phyloP scores from a whole-genome alignment of 257 asterid species.

The Rauvolfia tetraphylla region DNA sequence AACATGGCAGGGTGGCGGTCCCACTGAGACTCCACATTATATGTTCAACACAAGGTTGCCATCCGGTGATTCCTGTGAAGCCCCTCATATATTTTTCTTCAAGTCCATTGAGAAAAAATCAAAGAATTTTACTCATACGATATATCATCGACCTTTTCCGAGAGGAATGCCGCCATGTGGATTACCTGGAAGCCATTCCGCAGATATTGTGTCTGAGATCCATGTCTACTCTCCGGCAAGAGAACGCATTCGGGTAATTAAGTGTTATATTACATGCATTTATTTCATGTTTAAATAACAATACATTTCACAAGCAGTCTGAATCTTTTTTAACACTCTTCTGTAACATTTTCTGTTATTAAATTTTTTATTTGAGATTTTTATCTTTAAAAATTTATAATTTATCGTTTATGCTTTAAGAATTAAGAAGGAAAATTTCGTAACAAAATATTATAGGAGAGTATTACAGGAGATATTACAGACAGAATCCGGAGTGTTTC shows the following conservation, averaged over 20 bases:
- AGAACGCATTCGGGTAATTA: constrained; percentile 44
- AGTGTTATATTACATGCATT: too few species aligned
- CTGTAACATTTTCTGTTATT: too few species aligned
- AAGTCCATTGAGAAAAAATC: constrained; percentile 15
- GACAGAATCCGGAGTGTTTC: too few species aligned
- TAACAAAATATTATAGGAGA: too few species aligned
- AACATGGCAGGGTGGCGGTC: constrained; percentile 29
- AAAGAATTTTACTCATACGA: constrained; percentile 24
- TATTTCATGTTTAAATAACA: background rate
- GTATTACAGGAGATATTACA: too few species aligned
- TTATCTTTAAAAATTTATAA: too few species aligned
- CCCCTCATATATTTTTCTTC: constrained; percentile 57
- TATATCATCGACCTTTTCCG: constrained; percentile 28
- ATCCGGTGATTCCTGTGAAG: constrained; percentile 39
- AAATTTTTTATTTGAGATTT: too few species aligned
- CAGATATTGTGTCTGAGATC: constrained; percentile 36
- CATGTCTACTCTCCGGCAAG: constrained; percentile 44
- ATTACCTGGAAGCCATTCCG: constrained; percentile 19
- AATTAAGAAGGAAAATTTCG: too few species aligned
- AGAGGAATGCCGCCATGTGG: constrained; percentile 40
- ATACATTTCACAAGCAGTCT: too few species aligned
- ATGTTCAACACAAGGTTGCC: constrained; percentile 40
- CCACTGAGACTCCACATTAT: constrained; percentile 37
- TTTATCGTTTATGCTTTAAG: too few species aligned
- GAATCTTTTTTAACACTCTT: too few species aligned